Evolutionary conservation across 2,329 filamentous ascomycete species (phyloP), one percentile per base, ranked within the genome.

Genomic region (Colletotrichum caudatum): DNA sequence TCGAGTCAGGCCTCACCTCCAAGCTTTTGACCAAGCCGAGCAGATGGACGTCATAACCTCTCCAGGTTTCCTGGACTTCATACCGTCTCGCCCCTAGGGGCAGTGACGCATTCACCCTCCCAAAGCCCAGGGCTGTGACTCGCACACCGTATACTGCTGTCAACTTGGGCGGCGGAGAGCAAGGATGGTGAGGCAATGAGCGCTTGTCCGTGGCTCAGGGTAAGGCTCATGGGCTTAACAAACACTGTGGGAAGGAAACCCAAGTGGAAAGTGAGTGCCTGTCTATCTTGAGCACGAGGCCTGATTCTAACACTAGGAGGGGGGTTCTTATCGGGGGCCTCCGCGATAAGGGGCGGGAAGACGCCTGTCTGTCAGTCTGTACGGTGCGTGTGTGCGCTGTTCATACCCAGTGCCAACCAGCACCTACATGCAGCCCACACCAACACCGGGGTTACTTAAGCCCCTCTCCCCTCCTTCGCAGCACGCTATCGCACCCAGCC

Each of bases 401-500:
- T 23, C 23, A 12, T 26, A 51, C 23, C 20, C 41, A 44, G 41
- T 16, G 51, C 66, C 61, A 68, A 68, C 41, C 65, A 44, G 46
- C 33, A 46, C 44, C 23, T 14, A 41, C 41, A 44, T 20, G 33
- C n/a, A 50, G n/a, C 60, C 37, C 46, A n/a, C 33, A 37, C 48
- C 37, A 64, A 41, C 66, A 51, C 62, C 66, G 20, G 68, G 68
- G 68, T 68, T 73, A 73, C 68, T 67, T 67, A 73, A 71, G 67
- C 62, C 67, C 71, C 60, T 66, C 61, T 53, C 67, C 70, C 66
- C 66, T 72, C 69, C 48, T 60, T 70, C 57, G 41, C 51, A 44
- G 53, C 56, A 8, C 33, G 16, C 39, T 26, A 35, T 20, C 37
- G 58, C 60, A 60, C 37, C 56, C n/a, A 48, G 54, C 50, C 51